phyloP scores from a whole-genome alignment of 1,139 yeast species.

The Debaryomyces coudertii region DNA sequence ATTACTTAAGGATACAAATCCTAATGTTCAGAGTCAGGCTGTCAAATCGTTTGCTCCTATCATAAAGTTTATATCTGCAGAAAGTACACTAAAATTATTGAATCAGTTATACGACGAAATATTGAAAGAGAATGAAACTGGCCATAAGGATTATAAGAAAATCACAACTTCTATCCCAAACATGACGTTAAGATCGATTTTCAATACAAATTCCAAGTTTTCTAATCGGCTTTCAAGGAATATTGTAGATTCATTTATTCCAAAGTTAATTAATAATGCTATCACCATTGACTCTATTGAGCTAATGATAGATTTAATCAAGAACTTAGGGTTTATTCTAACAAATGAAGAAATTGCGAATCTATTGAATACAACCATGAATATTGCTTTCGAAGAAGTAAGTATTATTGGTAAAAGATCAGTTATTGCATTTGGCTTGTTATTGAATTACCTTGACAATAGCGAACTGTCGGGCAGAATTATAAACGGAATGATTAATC shows the following conservation, averaged over 20 bases:
- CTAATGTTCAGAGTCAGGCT: constrained; percentile 82
- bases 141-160: constrained; percentile 32
- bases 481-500: constrained; percentile 12
- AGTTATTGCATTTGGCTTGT: constrained; percentile 54
- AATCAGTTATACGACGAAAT: constrained; percentile 29
- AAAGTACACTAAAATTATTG: constrained; percentile 28
- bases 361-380: constrained; percentile 41
- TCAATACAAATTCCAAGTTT: constrained; percentile 38
- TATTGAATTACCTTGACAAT: constrained; percentile 38
- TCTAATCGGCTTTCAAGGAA: constrained; percentile 24
- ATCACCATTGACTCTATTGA: constrained; percentile 64
- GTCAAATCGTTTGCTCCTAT: constrained; percentile 57
- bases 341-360: constrained; percentile 40
- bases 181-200: constrained; percentile 69
- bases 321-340: constrained; percentile 56
- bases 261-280: constrained; percentile 23
- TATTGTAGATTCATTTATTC: constrained; percentile 27
- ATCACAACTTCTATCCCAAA: constrained; percentile 68
- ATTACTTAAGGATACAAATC: constrained; percentile 62
- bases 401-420: constrained; percentile 58
- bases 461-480: constrained; percentile 17
- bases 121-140: constrained; percentile 24
- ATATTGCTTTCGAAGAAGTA: constrained; percentile 44
- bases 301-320: constrained; percentile 60
- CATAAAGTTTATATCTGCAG: constrained; percentile 32